phyloP scores from a whole-genome alignment of 1,139 yeast species.

The Kluyveromyces sp. region DNA sequence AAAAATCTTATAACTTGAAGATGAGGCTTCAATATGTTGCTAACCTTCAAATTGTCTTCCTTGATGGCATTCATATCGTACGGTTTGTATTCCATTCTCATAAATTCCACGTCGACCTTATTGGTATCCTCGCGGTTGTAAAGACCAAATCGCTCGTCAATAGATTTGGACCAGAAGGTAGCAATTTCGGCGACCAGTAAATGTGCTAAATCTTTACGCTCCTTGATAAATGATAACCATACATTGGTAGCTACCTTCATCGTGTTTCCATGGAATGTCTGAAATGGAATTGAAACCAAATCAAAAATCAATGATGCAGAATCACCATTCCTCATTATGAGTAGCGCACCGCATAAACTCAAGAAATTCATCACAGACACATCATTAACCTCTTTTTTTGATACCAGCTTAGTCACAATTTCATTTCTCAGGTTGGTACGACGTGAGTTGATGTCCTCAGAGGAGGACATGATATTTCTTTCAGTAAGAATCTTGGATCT shows the following conservation, averaged over 20 bases:
- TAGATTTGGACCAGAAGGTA: constrained; percentile 58
- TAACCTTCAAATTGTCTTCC: constrained; percentile 43
- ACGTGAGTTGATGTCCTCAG: constrained; percentile 21
- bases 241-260: constrained; percentile 64
- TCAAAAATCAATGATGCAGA: constrained; percentile 50
- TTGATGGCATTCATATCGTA: constrained; percentile 60
- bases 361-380: constrained; percentile 37
- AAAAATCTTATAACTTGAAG: constrained; percentile 59
- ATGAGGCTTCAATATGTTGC: constrained; percentile 65
- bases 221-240: constrained; percentile 79
- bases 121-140: constrained; percentile 52
- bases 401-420: constrained; percentile 18
- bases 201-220: constrained; percentile 51
- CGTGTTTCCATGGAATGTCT: constrained; percentile 50
- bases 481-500: constrained; percentile 42
- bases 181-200: constrained; percentile 62
- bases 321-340: constrained; percentile 41
- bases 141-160: constrained; percentile 55
- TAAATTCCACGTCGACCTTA: constrained; percentile 53
- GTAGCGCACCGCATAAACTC: constrained; percentile 41
- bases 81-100: constrained; percentile 85
- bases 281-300: constrained; percentile 67
- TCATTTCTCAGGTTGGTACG: constrained; percentile 19
- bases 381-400: constrained; percentile 28
- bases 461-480: constrained; percentile 28